Conservation (phyloP, 495 filamentous ascomycete genomes). For the Letharia lupina region DNA sequence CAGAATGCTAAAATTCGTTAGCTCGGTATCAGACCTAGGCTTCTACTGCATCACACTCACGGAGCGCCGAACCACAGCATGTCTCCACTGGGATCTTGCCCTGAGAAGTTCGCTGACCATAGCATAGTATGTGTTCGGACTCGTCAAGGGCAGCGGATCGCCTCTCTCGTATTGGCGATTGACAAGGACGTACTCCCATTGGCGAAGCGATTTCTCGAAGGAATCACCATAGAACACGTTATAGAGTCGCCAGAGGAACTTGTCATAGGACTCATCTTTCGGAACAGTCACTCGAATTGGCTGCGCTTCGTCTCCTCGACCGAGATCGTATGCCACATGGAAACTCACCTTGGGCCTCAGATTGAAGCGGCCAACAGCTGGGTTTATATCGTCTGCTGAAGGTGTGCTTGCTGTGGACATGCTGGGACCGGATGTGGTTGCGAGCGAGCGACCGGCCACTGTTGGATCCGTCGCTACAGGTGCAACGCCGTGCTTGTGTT, state of each 20-base stretch:
- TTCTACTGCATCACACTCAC: neutral
- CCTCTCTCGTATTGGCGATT: neutral
- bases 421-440: neutral
- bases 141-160: neutral
- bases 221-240: neutral
- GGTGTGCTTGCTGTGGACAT: neutral
- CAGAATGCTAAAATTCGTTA: neutral
- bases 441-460: neutral
- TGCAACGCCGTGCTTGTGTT: neutral
- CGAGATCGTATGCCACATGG: neutral
- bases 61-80: neutral
- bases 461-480: neutral
- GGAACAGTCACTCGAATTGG: neutral
- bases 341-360: neutral
- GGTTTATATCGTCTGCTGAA: neutral
- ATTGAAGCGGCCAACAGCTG: neutral
- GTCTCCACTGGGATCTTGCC: neutral
- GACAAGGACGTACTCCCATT: neutral
- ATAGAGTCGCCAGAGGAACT: neutral
- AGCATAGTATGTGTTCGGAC: conserved; percentile 1
- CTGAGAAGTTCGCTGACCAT: conserved; percentile 1
- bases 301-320: neutral
- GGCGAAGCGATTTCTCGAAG: neutral
- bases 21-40: neutral
- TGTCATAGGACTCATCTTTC: neutral